phyloP scores from a whole-genome alignment of 1,139 yeast species.

The Meyerozyma carpophila region DNA sequence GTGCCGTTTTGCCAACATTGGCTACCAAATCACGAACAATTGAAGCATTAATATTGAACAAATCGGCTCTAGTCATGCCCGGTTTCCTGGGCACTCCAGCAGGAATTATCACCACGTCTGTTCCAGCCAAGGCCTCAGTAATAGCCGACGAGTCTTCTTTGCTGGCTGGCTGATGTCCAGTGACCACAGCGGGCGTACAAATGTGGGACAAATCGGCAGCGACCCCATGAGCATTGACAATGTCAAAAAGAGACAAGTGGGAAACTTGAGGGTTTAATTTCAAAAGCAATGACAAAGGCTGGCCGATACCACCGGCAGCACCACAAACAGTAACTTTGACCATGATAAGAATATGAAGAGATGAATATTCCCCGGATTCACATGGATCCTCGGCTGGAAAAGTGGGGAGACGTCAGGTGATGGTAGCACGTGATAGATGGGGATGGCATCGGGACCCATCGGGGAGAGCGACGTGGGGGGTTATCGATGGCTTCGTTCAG shows the following conservation, averaged over 20 bases:
- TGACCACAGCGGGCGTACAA: slow-evolving; percentile 51
- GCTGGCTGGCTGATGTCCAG: slow-evolving; percentile 50
- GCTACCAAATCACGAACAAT: slow-evolving; percentile 59
- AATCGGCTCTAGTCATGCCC: slow-evolving; percentile 75
- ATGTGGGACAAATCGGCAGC: slow-evolving; percentile 74
- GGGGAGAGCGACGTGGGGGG: no score
- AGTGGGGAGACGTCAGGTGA: not conserved
- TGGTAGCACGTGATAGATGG: not conserved
- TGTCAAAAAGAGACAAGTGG: slow-evolving; percentile 58
- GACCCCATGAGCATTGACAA: slow-evolving; percentile 65
- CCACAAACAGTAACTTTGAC: slow-evolving; percentile 72
- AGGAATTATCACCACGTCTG: slow-evolving; percentile 65
- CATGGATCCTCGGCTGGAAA: slow-evolving; percentile 1
- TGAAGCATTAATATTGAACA: slow-evolving; percentile 68
- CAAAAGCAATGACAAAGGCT: slow-evolving; percentile 62
- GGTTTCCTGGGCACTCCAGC: slow-evolving; percentile 83
- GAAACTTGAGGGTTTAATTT: slow-evolving; percentile 52
- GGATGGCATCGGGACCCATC: no score
- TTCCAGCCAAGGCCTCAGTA: slow-evolving; percentile 43
- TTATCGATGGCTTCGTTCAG: no score
- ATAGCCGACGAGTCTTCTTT: slow-evolving; percentile 47
- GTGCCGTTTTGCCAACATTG: slow-evolving; percentile 52
- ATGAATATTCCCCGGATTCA: not conserved
- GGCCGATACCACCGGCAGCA: slow-evolving; percentile 81
- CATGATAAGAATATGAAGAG: slow-evolving; percentile 18